These are phyloP conservation scores for Neurospora intermedia DNA, from an alignment of 495 filamentous ascomycete genomes.

Conservation along the genomic window DNA sequence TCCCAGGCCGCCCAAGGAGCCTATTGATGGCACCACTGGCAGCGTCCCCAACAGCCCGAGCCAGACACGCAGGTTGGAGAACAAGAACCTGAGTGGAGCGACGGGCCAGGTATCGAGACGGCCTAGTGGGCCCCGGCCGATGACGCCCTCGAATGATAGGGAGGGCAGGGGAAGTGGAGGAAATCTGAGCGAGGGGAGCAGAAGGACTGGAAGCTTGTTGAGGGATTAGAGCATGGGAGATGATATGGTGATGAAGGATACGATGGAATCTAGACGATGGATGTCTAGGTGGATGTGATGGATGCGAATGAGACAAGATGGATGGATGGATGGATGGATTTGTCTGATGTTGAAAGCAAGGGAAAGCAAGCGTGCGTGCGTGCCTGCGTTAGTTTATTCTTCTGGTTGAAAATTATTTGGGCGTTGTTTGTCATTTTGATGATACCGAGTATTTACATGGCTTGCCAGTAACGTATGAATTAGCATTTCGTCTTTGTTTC, in stretches of 20 bases:
- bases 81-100: conserved; percentile 35
- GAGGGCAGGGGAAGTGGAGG: conserved; percentile 9
- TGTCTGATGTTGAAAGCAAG: not conserved
- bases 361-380: not conserved
- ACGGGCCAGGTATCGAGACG: conserved; percentile 30
- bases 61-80: conserved; percentile 33
- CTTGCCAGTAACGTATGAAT: not conserved
- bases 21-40: conserved; percentile 20
- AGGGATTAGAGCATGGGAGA: not conserved
- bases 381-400: not conserved
- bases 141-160: conserved; percentile 33
- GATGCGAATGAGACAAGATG: not conserved
- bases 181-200: conserved; percentile 14
- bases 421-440: not conserved
- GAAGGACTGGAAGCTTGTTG: conserved; percentile 4
- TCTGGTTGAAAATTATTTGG: not conserved
- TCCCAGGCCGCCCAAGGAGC: conserved; percentile 44
- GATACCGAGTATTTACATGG: not conserved
- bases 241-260: not conserved
- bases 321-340: not conserved
- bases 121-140: conserved; percentile 41
- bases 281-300: not conserved
- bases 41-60: conserved; percentile 1
- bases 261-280: not conserved
- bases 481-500: not conserved